Evolutionary conservation across 352 stramenopile species (phyloP).

Genomic region (Hyaloperonospora brassicae): DNA sequence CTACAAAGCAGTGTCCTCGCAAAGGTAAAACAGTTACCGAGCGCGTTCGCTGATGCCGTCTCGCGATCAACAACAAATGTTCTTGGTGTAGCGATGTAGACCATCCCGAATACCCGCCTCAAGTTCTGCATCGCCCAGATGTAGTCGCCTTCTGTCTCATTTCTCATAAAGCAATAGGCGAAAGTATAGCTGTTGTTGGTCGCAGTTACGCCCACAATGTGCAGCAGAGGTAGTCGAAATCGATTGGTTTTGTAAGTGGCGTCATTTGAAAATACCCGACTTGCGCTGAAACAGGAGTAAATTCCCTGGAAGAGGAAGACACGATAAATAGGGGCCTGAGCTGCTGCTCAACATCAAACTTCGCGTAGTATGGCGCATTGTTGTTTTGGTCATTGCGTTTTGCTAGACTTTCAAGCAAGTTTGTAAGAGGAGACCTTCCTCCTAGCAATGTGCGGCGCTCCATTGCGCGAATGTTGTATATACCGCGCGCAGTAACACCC

Average conservation of each 20-base stretch:
- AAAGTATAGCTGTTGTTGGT: no score
- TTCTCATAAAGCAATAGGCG: no score
- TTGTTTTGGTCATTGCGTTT: not conserved
- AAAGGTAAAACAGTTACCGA: not conserved
- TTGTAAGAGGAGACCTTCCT: not conserved
- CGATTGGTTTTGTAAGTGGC: not conserved
- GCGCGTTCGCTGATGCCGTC: not conserved
- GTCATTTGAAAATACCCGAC: not conserved
- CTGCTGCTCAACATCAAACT: not conserved
- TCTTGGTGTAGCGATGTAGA: no score
- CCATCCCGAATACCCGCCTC: no score
- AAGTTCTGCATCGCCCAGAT: no score
- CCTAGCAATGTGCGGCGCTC: not conserved
- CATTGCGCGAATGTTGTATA: not conserved
- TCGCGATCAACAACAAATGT: not conserved
- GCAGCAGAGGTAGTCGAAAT: no score
- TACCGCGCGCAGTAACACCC: no score
- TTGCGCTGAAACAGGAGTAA: not conserved
- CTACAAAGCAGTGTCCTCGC: not conserved
- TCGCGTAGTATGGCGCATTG: no score
- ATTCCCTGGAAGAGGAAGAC: not conserved
- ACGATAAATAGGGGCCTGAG: not conserved
- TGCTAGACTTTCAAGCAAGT: not conserved
- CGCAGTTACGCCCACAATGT: no score
- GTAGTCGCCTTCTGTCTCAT: no score